These are phyloP conservation scores for Mariannaea sp. DNA, from an alignment of 2,329 filamentous ascomycete genomes.

Conservation along the genomic window DNA sequence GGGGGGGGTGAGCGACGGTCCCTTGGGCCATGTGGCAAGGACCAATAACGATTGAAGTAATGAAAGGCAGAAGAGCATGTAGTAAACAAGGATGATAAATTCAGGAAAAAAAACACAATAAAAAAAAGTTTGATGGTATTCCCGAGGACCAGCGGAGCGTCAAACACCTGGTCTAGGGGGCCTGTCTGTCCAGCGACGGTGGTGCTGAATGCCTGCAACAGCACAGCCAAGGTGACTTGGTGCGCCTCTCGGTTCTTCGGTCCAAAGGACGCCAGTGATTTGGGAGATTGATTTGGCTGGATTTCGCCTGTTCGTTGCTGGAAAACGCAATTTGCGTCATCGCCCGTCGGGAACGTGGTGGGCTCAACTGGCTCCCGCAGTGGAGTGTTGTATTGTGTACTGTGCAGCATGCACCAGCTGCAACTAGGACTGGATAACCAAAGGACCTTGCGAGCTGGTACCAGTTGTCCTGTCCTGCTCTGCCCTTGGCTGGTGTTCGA, in stretches of 20 bases:
- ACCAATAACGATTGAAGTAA: not conserved
- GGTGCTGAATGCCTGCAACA: too few relatives aligned
- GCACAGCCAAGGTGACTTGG: not conserved
- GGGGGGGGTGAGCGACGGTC: conserved; percentile 6
- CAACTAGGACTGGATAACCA: not conserved
- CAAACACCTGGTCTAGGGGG: not conserved
- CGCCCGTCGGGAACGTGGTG: conserved; percentile 22
- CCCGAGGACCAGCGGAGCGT: conserved; percentile 37
- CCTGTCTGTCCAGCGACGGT: not conserved
- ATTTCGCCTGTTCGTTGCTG: conserved; percentile 10
- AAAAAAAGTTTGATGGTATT: conserved; percentile 16
- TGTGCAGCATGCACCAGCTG: not conserved
- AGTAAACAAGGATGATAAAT: not conserved
- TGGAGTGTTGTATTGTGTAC: conserved; percentile 24
- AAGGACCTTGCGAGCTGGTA: not conserved
- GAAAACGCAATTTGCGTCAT: conserved; percentile 28
- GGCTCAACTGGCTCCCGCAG: conserved; percentile 31
- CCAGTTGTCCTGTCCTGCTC: too few relatives aligned
- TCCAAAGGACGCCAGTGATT: conserved; percentile 34
- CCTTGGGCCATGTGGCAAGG: not conserved
- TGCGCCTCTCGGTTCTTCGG: conserved; percentile 39
- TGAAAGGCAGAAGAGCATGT: conserved; percentile 3
- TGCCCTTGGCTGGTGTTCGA: conserved; percentile 10
- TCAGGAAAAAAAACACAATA: not conserved
- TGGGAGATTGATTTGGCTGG: not conserved